These are phyloP conservation scores for Talaromyces sp. DNA, from an alignment of 2,329 filamentous ascomycete genomes.

Conservation along the genomic window DNA sequence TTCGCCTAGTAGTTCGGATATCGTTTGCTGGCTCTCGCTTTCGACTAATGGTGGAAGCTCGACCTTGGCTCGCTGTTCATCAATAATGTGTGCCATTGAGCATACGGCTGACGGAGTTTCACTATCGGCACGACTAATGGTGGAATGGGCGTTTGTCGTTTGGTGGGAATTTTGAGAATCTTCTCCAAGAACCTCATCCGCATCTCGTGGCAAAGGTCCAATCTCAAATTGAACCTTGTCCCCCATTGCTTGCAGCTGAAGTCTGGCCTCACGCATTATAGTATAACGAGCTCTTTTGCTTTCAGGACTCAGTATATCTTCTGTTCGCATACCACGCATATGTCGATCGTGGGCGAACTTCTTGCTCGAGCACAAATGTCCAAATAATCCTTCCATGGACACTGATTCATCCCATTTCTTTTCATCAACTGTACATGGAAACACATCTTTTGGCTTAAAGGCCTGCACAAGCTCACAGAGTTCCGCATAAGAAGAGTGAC, in stretches of 20 bases:
- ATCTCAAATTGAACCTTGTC: constrained; percentile 16
- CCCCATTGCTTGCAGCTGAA: constrained; percentile 16
- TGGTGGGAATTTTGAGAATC: constrained; percentile 8
- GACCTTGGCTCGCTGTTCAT: background rate
- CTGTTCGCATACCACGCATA: constrained; percentile 47
- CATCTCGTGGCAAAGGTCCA: constrained; percentile 14
- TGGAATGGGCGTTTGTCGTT: constrained; percentile 2
- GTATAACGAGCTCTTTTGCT: constrained; percentile 13
- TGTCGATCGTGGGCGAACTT: constrained; percentile 63
- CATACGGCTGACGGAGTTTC: background rate
- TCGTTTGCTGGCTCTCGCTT: constrained; percentile 7
- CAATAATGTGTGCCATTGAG: background rate
- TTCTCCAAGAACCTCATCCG: constrained; percentile 6
- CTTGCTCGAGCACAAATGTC: constrained; percentile 60
- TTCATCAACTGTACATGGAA: constrained; percentile 73
- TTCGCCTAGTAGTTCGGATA: constrained; percentile 4
- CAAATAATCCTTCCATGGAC: constrained; percentile 69
- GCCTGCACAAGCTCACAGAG: constrained; percentile 65
- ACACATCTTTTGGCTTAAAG: constrained; percentile 72
- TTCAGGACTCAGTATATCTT: constrained; percentile 22
- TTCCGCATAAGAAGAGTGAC: constrained; percentile 83
- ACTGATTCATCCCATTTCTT: constrained; percentile 60
- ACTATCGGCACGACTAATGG: background rate
- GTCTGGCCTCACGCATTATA: constrained; percentile 15
- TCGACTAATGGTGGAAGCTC: background rate